phyloP scores from a whole-genome alignment of 1,284 basidiomycete genomes.

The Ustilago esculenta region DNA sequence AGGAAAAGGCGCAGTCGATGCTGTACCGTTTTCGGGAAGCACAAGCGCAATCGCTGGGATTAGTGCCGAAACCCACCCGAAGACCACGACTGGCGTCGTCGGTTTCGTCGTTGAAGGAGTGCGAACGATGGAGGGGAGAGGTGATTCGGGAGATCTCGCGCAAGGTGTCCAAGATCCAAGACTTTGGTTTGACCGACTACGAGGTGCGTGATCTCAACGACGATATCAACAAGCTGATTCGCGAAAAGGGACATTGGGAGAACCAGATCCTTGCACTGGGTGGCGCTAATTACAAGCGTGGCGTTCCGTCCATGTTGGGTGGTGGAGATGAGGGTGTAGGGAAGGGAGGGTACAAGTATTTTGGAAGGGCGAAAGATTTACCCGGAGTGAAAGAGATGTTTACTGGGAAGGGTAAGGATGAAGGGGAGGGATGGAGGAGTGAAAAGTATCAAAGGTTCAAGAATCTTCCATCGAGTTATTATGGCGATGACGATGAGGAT shows the following conservation, averaged over 20 bases:
- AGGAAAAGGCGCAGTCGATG: constrained; percentile 76
- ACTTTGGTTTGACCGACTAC: constrained; percentile 90
- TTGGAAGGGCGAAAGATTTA: constrained; percentile 94
- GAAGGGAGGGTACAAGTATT: constrained; percentile 97
- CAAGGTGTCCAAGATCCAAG: constrained; percentile 97
- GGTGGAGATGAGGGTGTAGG: constrained; percentile 80
- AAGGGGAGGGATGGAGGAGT: constrained; percentile 78
- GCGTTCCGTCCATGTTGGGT: constrained; percentile 86
- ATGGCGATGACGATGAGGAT: constrained; percentile 87
- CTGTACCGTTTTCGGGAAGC: constrained; percentile 97
- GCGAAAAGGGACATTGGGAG: constrained; percentile 97
- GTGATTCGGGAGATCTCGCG: constrained; percentile 91
- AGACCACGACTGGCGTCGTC: constrained; percentile 88
- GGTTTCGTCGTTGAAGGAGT: constrained; percentile 89
- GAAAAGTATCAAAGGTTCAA: constrained; percentile 87
- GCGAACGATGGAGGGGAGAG: constrained; percentile 94
- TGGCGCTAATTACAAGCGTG: constrained; percentile 93
- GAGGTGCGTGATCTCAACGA: constrained; percentile 96
- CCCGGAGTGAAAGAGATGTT: constrained; percentile 96
- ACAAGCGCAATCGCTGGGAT: constrained; percentile 91
- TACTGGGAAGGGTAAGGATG: constrained; percentile 75
- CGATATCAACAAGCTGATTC: constrained; percentile 94
- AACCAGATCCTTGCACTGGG: constrained; percentile 93
- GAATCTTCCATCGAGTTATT: constrained; percentile 87
- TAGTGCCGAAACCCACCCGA: constrained; percentile 78